Evolutionary conservation across 2,329 filamentous ascomycete species (phyloP), one percentile per base, ranked within the genome.

Genomic region (Cordyceps javanica): DNA sequence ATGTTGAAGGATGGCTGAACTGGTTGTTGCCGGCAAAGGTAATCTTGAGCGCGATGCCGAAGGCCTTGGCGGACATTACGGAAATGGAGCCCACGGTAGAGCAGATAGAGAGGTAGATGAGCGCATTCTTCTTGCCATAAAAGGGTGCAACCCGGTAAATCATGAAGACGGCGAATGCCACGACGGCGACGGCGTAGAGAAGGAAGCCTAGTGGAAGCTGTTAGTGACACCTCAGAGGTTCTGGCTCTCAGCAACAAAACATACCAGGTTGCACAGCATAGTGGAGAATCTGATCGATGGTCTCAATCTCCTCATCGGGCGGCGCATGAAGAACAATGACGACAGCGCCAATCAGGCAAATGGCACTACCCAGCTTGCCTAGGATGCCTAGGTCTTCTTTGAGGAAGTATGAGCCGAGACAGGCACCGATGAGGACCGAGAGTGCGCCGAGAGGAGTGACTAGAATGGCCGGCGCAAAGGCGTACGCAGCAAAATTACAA

Each of bases 31-130:
- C 94, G 49, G 82, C 86, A 64, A 99, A 84, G 0, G 93, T 97
- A 68, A 99, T 85, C 76, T 99, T 99, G 63, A 99, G 80, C 36
- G 94, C 95, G 70, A 97, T 97, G 59, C 94, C 94, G 66, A 99
- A 97, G 5, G 94, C 94, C 78, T 99, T 99, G 74, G 97, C 90
- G 32, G 94, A 91, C 94, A 99, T 99, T 77, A 99, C 93, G 13
- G 94, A 97, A 61, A 99, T 88, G 54, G 92, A 96, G 66, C 94
- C 94, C 62, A 97, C 92, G 3, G 92, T 95, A 53, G 92, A 97
- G 81, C 94, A 99, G 66, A 99, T 97, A 65, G 92, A 97, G 64
- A 99, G 86, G 74, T 93, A 99, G 66, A 99, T 89, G 66, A 99
- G 82, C 10, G 94, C 93, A 71, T 97, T 99, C 75, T 89, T 92